A percentile compares a stretch with the other conserved stretches of the same genome.
phyloP scores from a whole-genome alignment of 176 grass and related monocot genomes.

The Luzula sylvatica region DNA sequence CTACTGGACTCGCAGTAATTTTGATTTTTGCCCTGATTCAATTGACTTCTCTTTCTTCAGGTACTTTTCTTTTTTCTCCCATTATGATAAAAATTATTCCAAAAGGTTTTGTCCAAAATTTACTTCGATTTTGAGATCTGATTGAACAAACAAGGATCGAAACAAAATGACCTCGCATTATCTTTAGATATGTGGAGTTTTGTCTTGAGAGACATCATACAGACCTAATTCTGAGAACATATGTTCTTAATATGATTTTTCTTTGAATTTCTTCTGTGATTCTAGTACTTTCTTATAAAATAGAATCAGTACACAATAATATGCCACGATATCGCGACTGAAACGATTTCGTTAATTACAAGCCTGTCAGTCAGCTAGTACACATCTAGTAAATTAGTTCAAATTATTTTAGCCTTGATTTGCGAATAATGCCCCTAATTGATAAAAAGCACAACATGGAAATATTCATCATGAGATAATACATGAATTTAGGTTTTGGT shows the following conservation, averaged over 20 bases:
- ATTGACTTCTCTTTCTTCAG: slow-evolving; percentile 25
- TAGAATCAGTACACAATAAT: background rate
- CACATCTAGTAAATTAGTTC: slow-evolving; percentile 2
- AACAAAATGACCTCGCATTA: background rate
- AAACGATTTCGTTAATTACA: background rate
- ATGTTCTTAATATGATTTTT: background rate
- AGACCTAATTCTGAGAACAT: slow-evolving; percentile 3
- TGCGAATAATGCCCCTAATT: too few species aligned
- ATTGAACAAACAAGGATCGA: background rate
- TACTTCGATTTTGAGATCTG: background rate
- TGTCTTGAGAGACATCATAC: background rate
- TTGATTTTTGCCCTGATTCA: slow-evolving; percentile 13
- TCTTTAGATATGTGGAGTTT: background rate
- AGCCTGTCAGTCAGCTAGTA: background rate
- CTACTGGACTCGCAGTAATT: background rate
- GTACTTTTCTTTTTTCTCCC: slow-evolving; percentile 18
- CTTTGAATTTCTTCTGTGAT: background rate
- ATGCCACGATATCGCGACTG: background rate
- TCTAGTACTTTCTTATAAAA: slow-evolving; percentile 1
- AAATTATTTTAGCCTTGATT: background rate
- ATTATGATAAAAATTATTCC: background rate
- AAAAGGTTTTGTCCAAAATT: background rate
- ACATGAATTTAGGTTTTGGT: too few species aligned
- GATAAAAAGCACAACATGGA: too few species aligned
- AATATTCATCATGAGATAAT: too few species aligned